Base-by-base conservation (phyloP, 1,284 basidiomycete genomes). In the Naganishia sp. region DNA sequence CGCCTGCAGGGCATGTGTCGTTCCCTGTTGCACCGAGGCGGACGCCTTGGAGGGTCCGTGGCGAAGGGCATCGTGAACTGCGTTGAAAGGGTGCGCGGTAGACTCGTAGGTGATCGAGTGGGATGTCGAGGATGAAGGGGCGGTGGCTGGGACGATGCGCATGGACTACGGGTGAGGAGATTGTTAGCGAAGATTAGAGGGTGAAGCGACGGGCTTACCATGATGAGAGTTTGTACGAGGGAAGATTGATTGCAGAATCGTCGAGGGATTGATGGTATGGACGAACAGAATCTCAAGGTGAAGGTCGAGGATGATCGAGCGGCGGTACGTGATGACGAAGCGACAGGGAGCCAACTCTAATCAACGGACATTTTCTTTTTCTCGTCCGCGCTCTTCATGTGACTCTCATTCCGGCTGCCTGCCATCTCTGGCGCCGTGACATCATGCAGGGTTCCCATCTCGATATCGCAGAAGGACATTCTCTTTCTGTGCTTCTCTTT, bases 1-100 rank as follows among this genome's bases (percentile, higher is more conserved):
- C 2, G 75, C 75, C 70, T 80, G 76, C 49, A 80, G 68, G 7
- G 78, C 70, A 54, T 71, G 73, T 5, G 69, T 57, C 60, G 72
- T 76, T 6, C 73, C 74, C 21, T 33, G 59, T 28, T 61, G 59
- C 4, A 61, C 59, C 0, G 59, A 50, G 1, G 48, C 36, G 2
- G 55, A 55, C 1, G 63, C 56, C 9, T 23, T 60, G n/a, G n/a
- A 45, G 39, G 36, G 46, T 1, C 53, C 59, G 59, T 61, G 48
- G 1, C 59, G 59, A 5, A 61, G 59, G 11, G 59, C 50, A 36
- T 55, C 53, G 52, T 64, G 61, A 6, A 64, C 53, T 9, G 50
- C 50, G 45, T 54, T 64, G 50, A 46, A 13, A 2, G 61, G 53
- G 13, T 64, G 61, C 25, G 61, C 50, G 15, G 61, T 54, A 28